Conservation (phyloP, 441 rosid genomes). For the Biscutella laevigata region DNA sequence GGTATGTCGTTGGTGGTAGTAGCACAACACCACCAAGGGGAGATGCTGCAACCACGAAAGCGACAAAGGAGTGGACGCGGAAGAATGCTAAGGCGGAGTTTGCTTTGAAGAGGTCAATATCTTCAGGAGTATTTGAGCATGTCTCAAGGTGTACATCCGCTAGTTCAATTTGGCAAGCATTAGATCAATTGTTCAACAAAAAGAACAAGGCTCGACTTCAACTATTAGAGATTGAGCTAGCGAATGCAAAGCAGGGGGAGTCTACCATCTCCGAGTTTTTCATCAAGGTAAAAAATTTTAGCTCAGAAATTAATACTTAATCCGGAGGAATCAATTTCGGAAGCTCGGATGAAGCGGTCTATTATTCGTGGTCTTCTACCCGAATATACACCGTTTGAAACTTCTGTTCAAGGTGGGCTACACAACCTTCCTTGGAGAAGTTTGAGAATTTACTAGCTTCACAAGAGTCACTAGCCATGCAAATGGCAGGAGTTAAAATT, state of each 20-base stretch:
- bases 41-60: not conserved
- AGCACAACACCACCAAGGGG: not conserved
- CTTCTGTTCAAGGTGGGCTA: conserved; percentile 14
- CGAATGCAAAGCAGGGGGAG: not conserved
- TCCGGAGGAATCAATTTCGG: not conserved
- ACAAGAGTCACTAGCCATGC: not conserved
- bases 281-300: not conserved
- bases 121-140: not conserved
- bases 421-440: conserved; percentile 8
- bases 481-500: not conserved
- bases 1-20: too few species aligned
- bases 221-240: not conserved
- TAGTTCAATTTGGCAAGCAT: not conserved
- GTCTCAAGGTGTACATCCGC: not conserved
- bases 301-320: not conserved
- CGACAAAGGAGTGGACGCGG: not conserved
- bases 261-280: not conserved
- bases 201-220: not conserved
- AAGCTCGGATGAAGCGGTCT: not conserved
- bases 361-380: conserved; percentile 12
- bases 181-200: conserved; percentile 2
- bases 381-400: conserved; percentile 1
- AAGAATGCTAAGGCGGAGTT: not conserved
- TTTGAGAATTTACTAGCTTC: not conserved
- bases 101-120: not conserved